A percentile compares a stretch with the other conserved stretches of the same genome.
Evolutionary conservation across 352 stramenopile genomes (phyloP).

Genomic region (Detonula confervacea): DNA sequence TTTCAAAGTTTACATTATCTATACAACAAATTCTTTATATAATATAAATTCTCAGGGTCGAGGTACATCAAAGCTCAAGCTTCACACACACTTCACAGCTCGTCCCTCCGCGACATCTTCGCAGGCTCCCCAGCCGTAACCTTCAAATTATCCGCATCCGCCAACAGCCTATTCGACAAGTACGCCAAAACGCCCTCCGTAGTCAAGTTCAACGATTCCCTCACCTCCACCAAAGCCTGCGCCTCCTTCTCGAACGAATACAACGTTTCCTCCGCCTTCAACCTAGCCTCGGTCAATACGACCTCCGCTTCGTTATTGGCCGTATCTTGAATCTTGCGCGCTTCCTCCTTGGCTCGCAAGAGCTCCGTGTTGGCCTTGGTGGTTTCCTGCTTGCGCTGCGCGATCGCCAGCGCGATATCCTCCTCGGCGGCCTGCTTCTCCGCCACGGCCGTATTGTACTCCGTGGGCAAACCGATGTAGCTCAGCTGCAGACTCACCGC

Average conservation of each 20-base stretch:
- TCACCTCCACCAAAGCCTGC: constrained; percentile 52
- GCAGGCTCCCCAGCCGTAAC: constrained; percentile 58
- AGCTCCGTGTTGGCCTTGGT: constrained; percentile 62
- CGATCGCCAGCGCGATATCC: constrained; percentile 62
- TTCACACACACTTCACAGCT: constrained; percentile 37
- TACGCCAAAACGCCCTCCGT: constrained; percentile 62
- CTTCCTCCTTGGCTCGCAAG: constrained; percentile 54
- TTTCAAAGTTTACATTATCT: too few species aligned
- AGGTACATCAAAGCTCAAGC: too few species aligned
- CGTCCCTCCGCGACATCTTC: constrained; percentile 46
- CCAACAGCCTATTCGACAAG: constrained; percentile 49
- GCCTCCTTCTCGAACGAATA: constrained; percentile 66
- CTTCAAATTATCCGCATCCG: constrained; percentile 39
- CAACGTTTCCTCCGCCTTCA: constrained; percentile 62
- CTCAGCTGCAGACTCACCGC: constrained; percentile 63
- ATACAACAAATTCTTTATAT: too few species aligned
- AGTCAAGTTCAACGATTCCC: constrained; percentile 54
- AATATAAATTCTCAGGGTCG: too few species aligned
- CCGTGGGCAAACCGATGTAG: constrained; percentile 52
- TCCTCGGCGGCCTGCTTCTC: constrained; percentile 66
- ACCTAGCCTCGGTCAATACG: constrained; percentile 53
- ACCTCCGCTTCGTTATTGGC: constrained; percentile 61
- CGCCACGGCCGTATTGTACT: constrained; percentile 62
- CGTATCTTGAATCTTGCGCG: constrained; percentile 60
- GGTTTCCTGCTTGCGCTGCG: constrained; percentile 59